Percentiles rank a stretch among this genome's conserved stretches.
phyloP scores from a whole-genome alignment of 1,284 basidiomycete genomes.

The Vanrija pseudolonga region DNA sequence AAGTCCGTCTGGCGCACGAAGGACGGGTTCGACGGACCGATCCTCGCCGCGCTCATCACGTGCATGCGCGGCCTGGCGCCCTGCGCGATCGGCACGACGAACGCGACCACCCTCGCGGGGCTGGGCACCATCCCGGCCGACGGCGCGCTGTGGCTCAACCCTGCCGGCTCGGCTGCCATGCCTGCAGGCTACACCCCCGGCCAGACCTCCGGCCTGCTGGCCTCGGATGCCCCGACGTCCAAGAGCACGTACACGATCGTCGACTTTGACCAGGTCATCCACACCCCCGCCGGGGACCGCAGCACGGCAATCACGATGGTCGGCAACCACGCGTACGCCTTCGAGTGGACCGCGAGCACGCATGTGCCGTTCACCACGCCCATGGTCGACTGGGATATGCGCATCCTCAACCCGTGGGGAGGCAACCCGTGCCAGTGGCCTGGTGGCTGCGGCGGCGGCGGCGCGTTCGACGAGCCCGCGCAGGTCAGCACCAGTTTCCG shows the following conservation, averaged over 20 bases:
- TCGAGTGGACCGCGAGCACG: slow-evolving; percentile 7
- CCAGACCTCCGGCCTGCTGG: slow-evolving; percentile 5
- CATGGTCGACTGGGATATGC: neutral
- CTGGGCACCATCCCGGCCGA: slow-evolving; percentile 8
- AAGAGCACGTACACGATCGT: slow-evolving; percentile 11
- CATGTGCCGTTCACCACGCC: slow-evolving; percentile 1
- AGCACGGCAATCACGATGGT: slow-evolving; percentile 12
- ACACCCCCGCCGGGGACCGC: slow-evolving; percentile 3
- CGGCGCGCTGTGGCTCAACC: slow-evolving; percentile 12
- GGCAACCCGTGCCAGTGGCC: slow-evolving; percentile 13
- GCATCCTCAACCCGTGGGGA: slow-evolving; percentile 20
- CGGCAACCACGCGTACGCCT: slow-evolving; percentile 16
- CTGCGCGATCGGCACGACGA: slow-evolving; percentile 13
- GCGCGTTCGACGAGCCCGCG: slow-evolving; percentile 6
- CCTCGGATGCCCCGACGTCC: slow-evolving; percentile 6
- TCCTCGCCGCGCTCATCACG: slow-evolving; percentile 9
- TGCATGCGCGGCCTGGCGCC: slow-evolving; percentile 15
- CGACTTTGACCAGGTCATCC: slow-evolving; percentile 17
- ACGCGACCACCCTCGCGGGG: slow-evolving; percentile 6
- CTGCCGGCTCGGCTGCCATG: slow-evolving; percentile 1
- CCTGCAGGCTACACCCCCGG: slow-evolving; percentile 1
- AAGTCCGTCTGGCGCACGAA: slow-evolving; percentile 1
- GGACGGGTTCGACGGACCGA: slow-evolving; percentile 4
- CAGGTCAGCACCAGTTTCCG: slow-evolving; percentile 11
- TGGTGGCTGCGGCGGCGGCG: slow-evolving; percentile 2